Evolutionary conservation across 192 early-diverging fungal species (phyloP), one percentile per base, ranked within the genome.

Genomic region (Nowakowskiella sp.): DNA sequence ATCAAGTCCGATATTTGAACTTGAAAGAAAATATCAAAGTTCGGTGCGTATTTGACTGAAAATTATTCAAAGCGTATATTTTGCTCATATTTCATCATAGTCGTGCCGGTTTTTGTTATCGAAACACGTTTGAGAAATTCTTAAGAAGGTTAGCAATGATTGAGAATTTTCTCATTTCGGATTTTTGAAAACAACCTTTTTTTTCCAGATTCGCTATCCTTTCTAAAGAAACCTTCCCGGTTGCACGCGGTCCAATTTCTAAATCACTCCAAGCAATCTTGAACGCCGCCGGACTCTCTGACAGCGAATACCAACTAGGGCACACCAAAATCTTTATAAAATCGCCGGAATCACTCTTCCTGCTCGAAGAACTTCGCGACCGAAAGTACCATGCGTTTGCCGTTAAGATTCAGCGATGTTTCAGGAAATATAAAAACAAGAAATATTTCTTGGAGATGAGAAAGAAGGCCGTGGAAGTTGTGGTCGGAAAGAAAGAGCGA

Each of bases 1-100:
- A 97, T 71, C 94, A 97, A 74, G 85, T 97, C 49, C 92, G 92
- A 44, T 99, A 99, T 60, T 74, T 99, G 23, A 94, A 94, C 57
- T 64, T 97, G 56, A 87, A 89, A 62, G 94, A 99, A 58, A 99
- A 97, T 70, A 96, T 99, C 66, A 86, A 91, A 56, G 90, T 99
- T 27, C 75, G 92, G 53, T 55, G 57, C 19, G 8, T 21, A 31
- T 23, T 4, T 8, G 8, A 51, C n/a, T n/a, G n/a, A n/a, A n/a
- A n/a, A n/a, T 6, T 10, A n/a, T 7, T 6, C 26, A 8, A 23
- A 55, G 9, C 7, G 4, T 16, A 7, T 55, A 4, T 7, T 55
- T n/a, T 8, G 27, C 6, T 21, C 5, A 4, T 44, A 6, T 5
- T 63, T n/a, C 8, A 9, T 61, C 4, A 42, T 47, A 33, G 66